These are phyloP conservation scores for Coemansia sp. DNA, from an alignment of 192 early-diverging fungal species.

Conservation along the genomic window DNA sequence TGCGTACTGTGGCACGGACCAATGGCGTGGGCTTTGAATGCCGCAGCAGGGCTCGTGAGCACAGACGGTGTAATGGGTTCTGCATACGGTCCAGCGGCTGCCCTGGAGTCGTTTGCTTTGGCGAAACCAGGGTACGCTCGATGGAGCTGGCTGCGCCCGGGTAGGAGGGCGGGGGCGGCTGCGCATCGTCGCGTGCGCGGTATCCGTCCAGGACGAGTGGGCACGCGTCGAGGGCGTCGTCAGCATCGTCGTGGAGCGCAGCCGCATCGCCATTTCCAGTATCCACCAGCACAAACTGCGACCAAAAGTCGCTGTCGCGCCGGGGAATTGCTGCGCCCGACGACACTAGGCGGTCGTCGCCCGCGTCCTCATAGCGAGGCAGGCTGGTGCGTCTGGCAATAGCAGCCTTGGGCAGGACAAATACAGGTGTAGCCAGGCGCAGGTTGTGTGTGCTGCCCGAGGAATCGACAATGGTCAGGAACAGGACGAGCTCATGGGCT, in stretches of 20 bases:
- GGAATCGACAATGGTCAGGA: slow-evolving; percentile 20
- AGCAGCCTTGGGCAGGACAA: slow-evolving; percentile 25
- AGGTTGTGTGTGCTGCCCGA: slow-evolving; percentile 22
- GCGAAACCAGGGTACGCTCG: slow-evolving; percentile 24
- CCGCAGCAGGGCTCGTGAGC: slow-evolving; percentile 17
- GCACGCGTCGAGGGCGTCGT: slow-evolving; percentile 4
- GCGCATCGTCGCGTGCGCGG: slow-evolving; percentile 9
- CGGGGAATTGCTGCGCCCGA: slow-evolving; percentile 4
- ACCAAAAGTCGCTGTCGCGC: slow-evolving; percentile 32
- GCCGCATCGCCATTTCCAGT: neutral
- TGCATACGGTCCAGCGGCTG: neutral
- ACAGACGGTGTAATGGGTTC: slow-evolving; percentile 5
- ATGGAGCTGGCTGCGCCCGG: slow-evolving; percentile 16
- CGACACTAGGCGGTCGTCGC: slow-evolving; percentile 24
- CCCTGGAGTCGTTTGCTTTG: neutral
- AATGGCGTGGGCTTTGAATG: neutral
- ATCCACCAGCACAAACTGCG: slow-evolving; percentile 39
- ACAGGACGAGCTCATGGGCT: slow-evolving; percentile 32
- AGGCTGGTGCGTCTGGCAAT: slow-evolving; percentile 14
- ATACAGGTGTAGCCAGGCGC: slow-evolving; percentile 37
- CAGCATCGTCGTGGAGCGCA: neutral
- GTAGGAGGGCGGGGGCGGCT: slow-evolving; percentile 26
- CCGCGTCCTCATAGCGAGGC: slow-evolving; percentile 37
- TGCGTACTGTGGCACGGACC: neutral
- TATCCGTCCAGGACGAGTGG: slow-evolving; percentile 28